Evolutionary conservation across 1,284 basidiomycete genomes (phyloP).

Genomic region (Trametes versicolor): DNA sequence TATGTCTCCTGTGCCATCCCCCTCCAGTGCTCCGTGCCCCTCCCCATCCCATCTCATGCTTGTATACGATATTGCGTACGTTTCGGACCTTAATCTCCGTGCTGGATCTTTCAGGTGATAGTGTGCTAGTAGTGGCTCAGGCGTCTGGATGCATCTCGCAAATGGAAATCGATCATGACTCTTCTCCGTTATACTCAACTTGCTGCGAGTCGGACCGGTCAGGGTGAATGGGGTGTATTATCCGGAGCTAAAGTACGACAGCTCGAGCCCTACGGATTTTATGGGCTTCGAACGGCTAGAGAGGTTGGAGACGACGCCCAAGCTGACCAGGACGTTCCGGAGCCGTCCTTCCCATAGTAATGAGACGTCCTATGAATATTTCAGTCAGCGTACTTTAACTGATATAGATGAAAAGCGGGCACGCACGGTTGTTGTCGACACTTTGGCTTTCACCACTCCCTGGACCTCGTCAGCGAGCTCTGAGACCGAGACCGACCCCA

Average conservation of each 20-base stretch:
- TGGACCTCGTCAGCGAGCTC: conserved; percentile 59
- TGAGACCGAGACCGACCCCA: conserved; percentile 1
- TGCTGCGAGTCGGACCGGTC: not conserved
- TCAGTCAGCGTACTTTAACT: conserved; percentile 1
- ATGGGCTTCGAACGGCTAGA: conserved; percentile 87
- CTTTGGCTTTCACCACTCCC: conserved; percentile 90
- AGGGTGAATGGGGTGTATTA: conserved; percentile 41
- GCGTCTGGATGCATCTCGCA: conserved; percentile 31
- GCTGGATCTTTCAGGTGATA: conserved; percentile 34
- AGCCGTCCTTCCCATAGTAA: conserved; percentile 96
- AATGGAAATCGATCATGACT: conserved; percentile 24
- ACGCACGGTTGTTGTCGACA: conserved; percentile 88
- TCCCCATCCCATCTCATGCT: conserved; percentile 8
- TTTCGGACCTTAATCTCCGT: conserved; percentile 30
- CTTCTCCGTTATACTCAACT: not conserved
- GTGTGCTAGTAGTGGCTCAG: conserved; percentile 30
- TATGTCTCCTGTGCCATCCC: not conserved
- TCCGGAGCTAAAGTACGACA: conserved; percentile 90
- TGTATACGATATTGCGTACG: conserved; percentile 32
- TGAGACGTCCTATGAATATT: conserved; percentile 76
- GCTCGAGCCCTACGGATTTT: conserved; percentile 87
- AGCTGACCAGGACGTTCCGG: conserved; percentile 87
- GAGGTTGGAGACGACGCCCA: conserved; percentile 91
- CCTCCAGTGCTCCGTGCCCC: not conserved
- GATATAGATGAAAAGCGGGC: not conserved